A percentile compares a stretch with the other conserved stretches of the same genome.
Conservation (phyloP, 768 basidiomycete species). For the Xerocomellus dryophilus region DNA sequence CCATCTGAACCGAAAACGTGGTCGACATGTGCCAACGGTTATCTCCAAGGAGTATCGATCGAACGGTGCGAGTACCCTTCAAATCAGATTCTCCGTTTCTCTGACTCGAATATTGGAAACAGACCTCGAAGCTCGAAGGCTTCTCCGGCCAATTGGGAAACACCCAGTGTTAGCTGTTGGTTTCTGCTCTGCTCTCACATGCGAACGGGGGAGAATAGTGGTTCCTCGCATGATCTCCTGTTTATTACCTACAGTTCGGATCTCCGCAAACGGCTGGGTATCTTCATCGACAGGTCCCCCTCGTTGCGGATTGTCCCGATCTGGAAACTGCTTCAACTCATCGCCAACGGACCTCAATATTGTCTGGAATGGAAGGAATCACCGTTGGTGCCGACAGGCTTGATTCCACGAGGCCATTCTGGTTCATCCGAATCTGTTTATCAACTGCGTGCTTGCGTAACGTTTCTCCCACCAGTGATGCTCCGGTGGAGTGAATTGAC, state of each 20-base stretch:
- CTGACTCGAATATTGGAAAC: neutral
- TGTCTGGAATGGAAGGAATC: slow-evolving; percentile 22
- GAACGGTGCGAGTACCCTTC: neutral
- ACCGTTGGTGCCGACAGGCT: slow-evolving; percentile 1
- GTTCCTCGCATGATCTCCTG: neutral
- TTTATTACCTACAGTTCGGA: neutral
- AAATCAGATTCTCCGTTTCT: neutral
- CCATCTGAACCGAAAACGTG: slow-evolving; percentile 11
- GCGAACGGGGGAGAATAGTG: neutral
- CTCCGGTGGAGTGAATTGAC: neutral
- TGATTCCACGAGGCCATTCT: slow-evolving; percentile 22
- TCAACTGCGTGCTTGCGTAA: slow-evolving; percentile 12
- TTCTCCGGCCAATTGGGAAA: neutral
- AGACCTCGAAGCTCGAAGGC: neutral
- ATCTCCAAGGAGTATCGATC: slow-evolving; percentile 14
- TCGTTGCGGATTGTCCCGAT: slow-evolving; percentile 8
- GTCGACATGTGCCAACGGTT: slow-evolving; percentile 12
- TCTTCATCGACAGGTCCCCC: neutral
- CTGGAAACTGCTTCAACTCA: slow-evolving; percentile 2
- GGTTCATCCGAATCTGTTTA: slow-evolving; percentile 7
- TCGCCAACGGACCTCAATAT: slow-evolving; percentile 14
- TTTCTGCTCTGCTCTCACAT: neutral
- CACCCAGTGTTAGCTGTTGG: neutral
- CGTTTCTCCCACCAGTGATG: slow-evolving; percentile 10
- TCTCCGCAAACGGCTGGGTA: slow-evolving; percentile 4